phyloP scores from a whole-genome alignment of 805 yeast species.

The Cyberlindnera lachancei region DNA sequence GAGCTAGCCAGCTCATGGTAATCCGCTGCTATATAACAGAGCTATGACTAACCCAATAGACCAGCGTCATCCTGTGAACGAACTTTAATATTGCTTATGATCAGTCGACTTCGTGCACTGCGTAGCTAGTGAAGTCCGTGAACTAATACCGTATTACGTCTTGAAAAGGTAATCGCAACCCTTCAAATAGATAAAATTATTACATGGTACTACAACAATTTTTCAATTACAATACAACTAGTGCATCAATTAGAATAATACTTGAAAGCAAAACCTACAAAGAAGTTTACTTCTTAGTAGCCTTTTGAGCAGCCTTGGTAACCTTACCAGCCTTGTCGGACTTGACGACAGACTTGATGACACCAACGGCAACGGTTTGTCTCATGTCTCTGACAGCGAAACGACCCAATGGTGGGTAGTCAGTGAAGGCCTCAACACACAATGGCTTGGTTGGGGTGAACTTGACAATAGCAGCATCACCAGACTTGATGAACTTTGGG shows the following conservation, averaged over 20 bases:
- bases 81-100: too few relatives aligned
- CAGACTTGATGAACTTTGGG: slow-evolving; percentile 65
- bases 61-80: too few relatives aligned
- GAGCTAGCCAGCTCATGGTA: too few relatives aligned
- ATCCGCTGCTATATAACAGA: too few relatives aligned
- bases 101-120: too few relatives aligned
- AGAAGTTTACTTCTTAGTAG: slow-evolving; percentile 8
- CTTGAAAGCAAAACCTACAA: background rate
- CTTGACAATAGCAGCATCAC: slow-evolving; percentile 59
- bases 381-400: slow-evolving; percentile 99
- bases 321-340: slow-evolving; percentile 84
- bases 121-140: too few relatives aligned
- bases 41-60: too few relatives aligned
- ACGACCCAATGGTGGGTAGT: slow-evolving; percentile 98
- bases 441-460: slow-evolving; percentile 45
- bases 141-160: too few relatives aligned
- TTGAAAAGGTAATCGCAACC: too few relatives aligned
- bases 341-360: slow-evolving; percentile 56
- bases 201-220: background rate
- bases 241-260: background rate
- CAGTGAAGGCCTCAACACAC: slow-evolving; percentile 83
- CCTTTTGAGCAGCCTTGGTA: slow-evolving; percentile 79
- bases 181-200: background rate
- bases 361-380: slow-evolving; percentile 99
- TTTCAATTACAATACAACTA: slow-evolving; percentile 1